phyloP scores from a whole-genome alignment of 1,284 basidiomycete species.

The Tilletia walkeri region DNA sequence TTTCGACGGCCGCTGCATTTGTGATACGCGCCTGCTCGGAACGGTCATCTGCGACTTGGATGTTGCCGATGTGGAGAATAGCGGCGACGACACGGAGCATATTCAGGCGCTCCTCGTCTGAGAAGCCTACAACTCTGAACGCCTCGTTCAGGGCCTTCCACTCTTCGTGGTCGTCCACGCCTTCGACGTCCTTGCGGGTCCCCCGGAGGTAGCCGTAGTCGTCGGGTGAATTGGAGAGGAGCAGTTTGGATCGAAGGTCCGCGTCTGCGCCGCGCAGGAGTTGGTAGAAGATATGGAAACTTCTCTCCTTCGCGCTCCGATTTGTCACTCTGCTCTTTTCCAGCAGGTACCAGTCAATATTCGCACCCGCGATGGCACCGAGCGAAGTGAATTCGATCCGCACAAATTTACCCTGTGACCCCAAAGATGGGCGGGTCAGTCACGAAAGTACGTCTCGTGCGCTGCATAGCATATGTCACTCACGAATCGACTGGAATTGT shows the following conservation, averaged over 20 bases:
- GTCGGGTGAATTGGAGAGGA: constrained; percentile 69
- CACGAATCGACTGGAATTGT: constrained; percentile 92
- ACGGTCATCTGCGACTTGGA: constrained; percentile 75
- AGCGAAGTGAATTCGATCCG: constrained; percentile 90
- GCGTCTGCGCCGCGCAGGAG: constrained; percentile 57
- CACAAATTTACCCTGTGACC: constrained; percentile 77
- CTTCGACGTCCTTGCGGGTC: constrained; percentile 85
- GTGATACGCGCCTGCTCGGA: constrained; percentile 82
- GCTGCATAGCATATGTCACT: neutral
- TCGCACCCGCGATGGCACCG: constrained; percentile 94
- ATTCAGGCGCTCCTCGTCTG: constrained; percentile 78
- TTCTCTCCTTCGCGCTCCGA: constrained; percentile 66
- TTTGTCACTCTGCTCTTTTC: constrained; percentile 86
- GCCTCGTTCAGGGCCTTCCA: constrained; percentile 80
- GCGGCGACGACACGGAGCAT: constrained; percentile 92
- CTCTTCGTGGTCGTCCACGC: constrained; percentile 86
- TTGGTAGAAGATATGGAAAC: constrained; percentile 98
- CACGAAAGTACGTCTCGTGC: neutral
- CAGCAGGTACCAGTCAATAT: constrained; percentile 97
- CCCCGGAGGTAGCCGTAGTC: constrained; percentile 89
- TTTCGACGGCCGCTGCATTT: constrained; percentile 62
- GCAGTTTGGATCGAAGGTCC: constrained; percentile 62
- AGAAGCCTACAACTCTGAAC: constrained; percentile 82
- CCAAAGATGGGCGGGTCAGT: too few relatives aligned
- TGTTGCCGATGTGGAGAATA: constrained; percentile 93